Percentiles rank a stretch among this genome's conserved stretches.
Conservation (phyloP, 352 stramenopile genomes). For the Pythium graminicola region DNA sequence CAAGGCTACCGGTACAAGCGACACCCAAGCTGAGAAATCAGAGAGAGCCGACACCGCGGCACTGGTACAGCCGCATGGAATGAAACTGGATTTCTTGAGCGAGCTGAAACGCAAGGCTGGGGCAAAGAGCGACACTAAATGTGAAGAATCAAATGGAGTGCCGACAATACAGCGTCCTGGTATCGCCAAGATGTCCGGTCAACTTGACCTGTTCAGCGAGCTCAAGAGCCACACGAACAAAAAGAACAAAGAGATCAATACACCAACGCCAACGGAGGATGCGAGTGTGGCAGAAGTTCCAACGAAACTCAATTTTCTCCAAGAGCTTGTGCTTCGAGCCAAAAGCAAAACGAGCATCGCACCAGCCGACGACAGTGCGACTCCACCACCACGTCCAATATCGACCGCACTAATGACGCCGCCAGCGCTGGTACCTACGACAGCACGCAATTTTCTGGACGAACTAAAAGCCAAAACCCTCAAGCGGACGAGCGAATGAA, state of each 20-base stretch:
- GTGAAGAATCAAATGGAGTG: neutral
- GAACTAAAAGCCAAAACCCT: slow-evolving; percentile 15
- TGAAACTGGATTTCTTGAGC: slow-evolving; percentile 15
- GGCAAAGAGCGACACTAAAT: neutral
- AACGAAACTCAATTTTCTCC: slow-evolving; percentile 13
- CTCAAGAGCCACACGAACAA: slow-evolving; percentile 13
- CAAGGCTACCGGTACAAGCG: neutral
- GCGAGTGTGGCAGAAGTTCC: neutral
- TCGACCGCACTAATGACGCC: neutral
- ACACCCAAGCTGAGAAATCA: neutral
- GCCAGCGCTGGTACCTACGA: neutral
- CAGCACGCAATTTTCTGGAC: slow-evolving; percentile 17
- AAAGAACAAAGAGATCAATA: neutral
- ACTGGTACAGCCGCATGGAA: too few species aligned
- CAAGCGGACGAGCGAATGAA: neutral
- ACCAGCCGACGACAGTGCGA: neutral
- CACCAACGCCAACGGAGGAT: neutral
- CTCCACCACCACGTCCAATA: neutral
- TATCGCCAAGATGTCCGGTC: neutral
- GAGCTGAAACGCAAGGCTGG: slow-evolving; percentile 13
- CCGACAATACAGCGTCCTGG: neutral
- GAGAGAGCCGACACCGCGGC: neutral
- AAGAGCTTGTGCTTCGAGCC: slow-evolving; percentile 13
- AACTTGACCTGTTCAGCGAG: slow-evolving; percentile 15
- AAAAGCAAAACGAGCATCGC: neutral